phyloP scores from a whole-genome alignment of 2,329 filamentous ascomycete genomes.

The Fusarium mexicanum region DNA sequence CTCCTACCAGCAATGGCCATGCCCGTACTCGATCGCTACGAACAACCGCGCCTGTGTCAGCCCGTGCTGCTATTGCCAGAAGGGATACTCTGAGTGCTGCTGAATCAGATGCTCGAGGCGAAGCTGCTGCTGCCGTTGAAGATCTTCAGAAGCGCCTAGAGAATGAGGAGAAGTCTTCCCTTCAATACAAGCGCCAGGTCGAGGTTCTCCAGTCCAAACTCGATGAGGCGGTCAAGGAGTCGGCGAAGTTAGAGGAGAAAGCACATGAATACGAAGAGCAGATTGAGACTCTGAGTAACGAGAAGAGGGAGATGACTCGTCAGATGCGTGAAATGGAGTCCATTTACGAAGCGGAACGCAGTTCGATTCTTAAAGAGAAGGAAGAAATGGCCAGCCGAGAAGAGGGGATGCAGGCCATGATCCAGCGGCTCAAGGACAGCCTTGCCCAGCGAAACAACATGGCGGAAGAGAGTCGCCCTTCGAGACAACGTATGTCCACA shows the following conservation, averaged over 20 bases:
- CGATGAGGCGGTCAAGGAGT: slow-evolving; percentile 85
- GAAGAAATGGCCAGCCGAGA: slow-evolving; percentile 86
- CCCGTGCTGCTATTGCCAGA: slow-evolving; percentile 75
- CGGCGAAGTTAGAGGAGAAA: slow-evolving; percentile 86
- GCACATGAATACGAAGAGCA: slow-evolving; percentile 87
- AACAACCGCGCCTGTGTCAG: slow-evolving; percentile 73
- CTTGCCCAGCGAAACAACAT: slow-evolving; percentile 76
- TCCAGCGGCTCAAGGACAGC: slow-evolving; percentile 91
- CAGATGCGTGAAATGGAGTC: slow-evolving; percentile 91
- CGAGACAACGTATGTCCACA: slow-evolving; percentile 64
- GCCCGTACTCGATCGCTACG: slow-evolving; percentile 73
- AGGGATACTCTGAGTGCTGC: slow-evolving; percentile 61
- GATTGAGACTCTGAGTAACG: slow-evolving; percentile 81
- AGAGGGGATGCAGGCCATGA: slow-evolving; percentile 89
- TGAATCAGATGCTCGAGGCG: slow-evolving; percentile 80
- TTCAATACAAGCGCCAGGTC: slow-evolving; percentile 84
- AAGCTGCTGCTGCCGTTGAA: slow-evolving; percentile 80
- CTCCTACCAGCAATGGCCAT: slow-evolving; percentile 49
- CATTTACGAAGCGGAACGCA: slow-evolving; percentile 91
- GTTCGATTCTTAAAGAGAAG: slow-evolving; percentile 88
- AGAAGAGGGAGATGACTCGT: slow-evolving; percentile 83
- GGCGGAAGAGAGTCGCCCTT: slow-evolving; percentile 66
- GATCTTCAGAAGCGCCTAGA: slow-evolving; percentile 85
- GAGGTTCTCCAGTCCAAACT: slow-evolving; percentile 86
- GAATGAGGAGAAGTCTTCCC: slow-evolving; percentile 79